phyloP scores from a whole-genome alignment of 2,329 filamentous ascomycete genomes.

The Apiospora marii region DNA sequence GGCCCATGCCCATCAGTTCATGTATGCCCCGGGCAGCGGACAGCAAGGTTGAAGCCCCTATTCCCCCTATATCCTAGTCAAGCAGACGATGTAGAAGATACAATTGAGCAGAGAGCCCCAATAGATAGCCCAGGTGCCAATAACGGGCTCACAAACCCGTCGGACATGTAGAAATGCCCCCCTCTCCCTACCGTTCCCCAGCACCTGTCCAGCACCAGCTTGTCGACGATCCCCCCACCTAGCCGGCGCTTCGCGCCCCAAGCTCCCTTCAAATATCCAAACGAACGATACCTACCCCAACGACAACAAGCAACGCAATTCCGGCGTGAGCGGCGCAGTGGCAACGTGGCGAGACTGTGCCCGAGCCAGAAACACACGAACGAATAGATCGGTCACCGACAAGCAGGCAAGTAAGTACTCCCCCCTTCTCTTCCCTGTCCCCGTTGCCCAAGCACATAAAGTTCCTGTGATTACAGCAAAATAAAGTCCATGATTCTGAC shows the following conservation, averaged over 20 bases:
- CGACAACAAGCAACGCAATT: not conserved
- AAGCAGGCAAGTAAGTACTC: not conserved
- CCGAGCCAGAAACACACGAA: not conserved
- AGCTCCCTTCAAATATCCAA: not conserved
- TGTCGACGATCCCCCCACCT: not conserved
- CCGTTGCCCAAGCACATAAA: no score
- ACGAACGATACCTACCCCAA: not conserved
- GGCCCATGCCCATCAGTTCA: no score
- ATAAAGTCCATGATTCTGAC: not conserved
- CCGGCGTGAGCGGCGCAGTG: not conserved
- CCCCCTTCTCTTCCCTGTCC: not conserved
- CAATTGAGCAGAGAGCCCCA: not conserved
- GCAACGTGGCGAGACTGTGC: rapidly evolving
- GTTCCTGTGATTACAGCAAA: not conserved
- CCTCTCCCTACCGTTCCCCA: not conserved
- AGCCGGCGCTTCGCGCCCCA: not conserved
- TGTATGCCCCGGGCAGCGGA: not conserved
- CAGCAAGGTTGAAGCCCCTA: not conserved
- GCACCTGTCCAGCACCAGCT: not conserved
- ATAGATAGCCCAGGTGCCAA: not conserved
- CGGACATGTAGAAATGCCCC: not conserved
- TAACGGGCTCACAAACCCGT: not conserved
- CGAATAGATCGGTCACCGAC: not conserved
- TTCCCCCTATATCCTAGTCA: not conserved
- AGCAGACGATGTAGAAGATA: not conserved